Conservation (phyloP, 2,329 filamentous ascomycete genomes). For the Emydomyces testavorans region DNA sequence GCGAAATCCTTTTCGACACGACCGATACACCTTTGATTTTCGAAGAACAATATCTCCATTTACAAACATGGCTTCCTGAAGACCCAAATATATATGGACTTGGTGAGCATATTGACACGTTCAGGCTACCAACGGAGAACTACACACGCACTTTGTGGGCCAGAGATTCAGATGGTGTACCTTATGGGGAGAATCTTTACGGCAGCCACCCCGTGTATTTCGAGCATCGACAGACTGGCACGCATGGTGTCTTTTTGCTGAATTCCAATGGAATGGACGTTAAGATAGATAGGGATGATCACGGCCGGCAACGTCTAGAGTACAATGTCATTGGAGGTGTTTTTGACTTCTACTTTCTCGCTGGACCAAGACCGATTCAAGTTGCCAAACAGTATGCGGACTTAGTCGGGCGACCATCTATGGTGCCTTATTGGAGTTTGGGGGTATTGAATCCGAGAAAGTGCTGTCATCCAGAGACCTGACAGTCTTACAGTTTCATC, state of each 20-base stretch:
- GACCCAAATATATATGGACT: conserved; percentile 67
- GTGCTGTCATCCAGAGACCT: background rate
- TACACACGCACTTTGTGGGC: conserved; percentile 49
- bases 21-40: conserved; percentile 54
- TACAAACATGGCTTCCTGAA: conserved; percentile 53
- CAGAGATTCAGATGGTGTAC: background rate
- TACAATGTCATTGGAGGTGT: conserved; percentile 2
- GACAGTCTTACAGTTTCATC: conserved; percentile 47
- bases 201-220: conserved; percentile 68
- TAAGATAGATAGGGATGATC: background rate
- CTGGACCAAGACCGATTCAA: background rate
- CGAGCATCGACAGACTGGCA: conserved; percentile 47
- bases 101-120: conserved; percentile 59
- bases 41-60: conserved; percentile 68
- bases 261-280: conserved; percentile 4
- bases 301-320: background rate
- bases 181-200: conserved; percentile 49
- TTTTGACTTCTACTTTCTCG: background rate
- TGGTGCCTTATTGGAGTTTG: conserved; percentile 3
- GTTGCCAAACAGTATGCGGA: conserved; percentile 3
- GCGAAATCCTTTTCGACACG: conserved; percentile 59
- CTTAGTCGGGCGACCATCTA: background rate
- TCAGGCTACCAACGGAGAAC: conserved; percentile 58
- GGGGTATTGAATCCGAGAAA: background rate
- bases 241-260: background rate